Percentiles rank a stretch among this genome's conserved stretches.
phyloP scores from a whole-genome alignment of 495 filamentous ascomycete genomes.

The Aspergillus haitiensis region DNA sequence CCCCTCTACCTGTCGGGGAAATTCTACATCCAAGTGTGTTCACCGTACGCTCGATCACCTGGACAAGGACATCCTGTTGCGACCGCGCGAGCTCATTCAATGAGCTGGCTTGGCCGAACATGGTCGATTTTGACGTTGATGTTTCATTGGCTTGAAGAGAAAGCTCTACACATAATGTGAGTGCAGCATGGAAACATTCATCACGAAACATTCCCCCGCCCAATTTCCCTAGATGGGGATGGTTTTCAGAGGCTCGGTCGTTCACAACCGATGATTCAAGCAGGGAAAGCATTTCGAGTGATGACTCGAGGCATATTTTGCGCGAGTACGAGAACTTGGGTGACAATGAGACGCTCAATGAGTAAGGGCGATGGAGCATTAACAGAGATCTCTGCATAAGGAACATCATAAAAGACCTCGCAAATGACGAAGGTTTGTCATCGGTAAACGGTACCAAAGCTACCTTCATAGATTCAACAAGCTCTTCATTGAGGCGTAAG shows the following conservation, averaged over 20 bases:
- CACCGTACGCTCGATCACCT: constrained; percentile 35
- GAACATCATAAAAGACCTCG: constrained; percentile 40
- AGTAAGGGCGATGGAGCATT: constrained; percentile 54
- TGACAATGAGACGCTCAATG: constrained; percentile 46
- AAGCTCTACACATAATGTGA: constrained; percentile 42
- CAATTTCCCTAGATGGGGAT: constrained; percentile 37
- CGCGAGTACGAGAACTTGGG: constrained; percentile 58
- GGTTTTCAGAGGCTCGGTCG: constrained; percentile 17
- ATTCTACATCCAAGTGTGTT: constrained; percentile 37
- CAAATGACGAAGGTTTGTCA: constrained; percentile 29
- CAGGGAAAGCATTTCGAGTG: constrained; percentile 50
- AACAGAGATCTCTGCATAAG: constrained; percentile 55
- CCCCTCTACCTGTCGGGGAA: constrained; percentile 31
- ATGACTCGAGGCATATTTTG: constrained; percentile 53
- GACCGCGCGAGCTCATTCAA: constrained; percentile 41
- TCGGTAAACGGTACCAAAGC: constrained; percentile 30
- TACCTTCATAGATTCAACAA: constrained; percentile 39
- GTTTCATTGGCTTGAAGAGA: constrained; percentile 36
- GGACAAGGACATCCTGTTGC: constrained; percentile 40
- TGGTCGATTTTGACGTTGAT: constrained; percentile 8
- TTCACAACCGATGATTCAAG: constrained; percentile 32
- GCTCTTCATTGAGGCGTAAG: constrained; percentile 44
- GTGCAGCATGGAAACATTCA: constrained; percentile 41
- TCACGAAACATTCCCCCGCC: constrained; percentile 42
- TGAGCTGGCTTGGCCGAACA: constrained; percentile 19